Conservation (phyloP, 2,329 filamentous ascomycete genomes). For the Eutypella sp. region DNA sequence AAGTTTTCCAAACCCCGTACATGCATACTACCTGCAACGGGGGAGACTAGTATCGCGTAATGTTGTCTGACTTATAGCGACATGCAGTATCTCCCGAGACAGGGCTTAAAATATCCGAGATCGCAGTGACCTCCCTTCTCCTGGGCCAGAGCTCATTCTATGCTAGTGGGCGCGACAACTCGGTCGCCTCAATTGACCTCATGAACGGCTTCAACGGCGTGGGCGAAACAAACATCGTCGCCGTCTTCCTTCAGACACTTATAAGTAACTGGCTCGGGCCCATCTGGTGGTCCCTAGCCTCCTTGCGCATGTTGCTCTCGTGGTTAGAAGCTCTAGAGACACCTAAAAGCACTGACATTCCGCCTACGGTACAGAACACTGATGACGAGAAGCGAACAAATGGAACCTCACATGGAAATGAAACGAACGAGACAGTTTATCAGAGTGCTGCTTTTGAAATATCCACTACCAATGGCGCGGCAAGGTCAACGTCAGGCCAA, state of each 20-base stretch:
- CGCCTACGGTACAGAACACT: not conserved
- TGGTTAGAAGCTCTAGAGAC: not conserved
- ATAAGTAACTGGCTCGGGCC: slow-evolving; percentile 8
- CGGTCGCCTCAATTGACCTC: slow-evolving; percentile 7
- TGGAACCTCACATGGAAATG: no score
- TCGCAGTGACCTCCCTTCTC: slow-evolving; percentile 2
- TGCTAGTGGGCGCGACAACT: slow-evolving; percentile 3
- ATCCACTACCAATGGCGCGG: no score
- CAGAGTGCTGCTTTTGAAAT: no score
- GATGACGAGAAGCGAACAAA: no score
- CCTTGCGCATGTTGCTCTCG: slow-evolving; percentile 2
- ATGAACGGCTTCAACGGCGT: slow-evolving; percentile 9
- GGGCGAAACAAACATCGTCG: slow-evolving; percentile 1
- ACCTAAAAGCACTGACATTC: not conserved
- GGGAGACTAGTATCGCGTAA: no score
- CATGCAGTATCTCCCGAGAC: not conserved
- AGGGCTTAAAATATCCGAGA: slow-evolving; percentile 1
- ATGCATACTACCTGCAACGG: no score
- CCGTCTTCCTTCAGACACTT: slow-evolving; percentile 5
- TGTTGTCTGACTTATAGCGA: no score
- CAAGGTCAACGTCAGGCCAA: no score
- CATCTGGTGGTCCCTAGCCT: slow-evolving; percentile 7
- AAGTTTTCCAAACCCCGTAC: no score
- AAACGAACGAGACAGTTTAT: no score
- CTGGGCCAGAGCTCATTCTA: slow-evolving; percentile 8